Base-by-base conservation (phyloP, 2,329 filamentous ascomycete species). In the Penicillium nordicum region DNA sequence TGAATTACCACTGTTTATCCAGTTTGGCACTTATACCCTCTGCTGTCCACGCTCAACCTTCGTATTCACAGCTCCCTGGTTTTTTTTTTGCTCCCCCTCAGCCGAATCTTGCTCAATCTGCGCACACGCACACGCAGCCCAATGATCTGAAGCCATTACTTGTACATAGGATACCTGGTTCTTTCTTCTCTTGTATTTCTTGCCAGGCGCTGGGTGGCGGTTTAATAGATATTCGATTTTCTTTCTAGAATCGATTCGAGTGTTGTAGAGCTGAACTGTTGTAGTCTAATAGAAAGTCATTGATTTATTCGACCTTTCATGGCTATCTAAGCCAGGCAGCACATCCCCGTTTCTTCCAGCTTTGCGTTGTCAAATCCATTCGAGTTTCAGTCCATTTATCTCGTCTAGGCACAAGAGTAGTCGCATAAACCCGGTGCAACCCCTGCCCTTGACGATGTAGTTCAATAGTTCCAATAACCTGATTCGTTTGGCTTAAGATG, bases 11-110 rank as follows among this genome's bases (percentile, higher is more conserved):
- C 18, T 18, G 29, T 53, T 42, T 43, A 44, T 50, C 41, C 46
- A 42, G 34, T 53, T 53, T 43, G 49, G 49, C 56, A 58, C 56
- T 56, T 63, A 63, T 63, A 63, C 62, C 60, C 59, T 59, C 37
- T 58, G 47, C 48, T 51, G 43, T 55, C 50, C 29, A 43, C 18
- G 34, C 40, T 52, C 42, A 37, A 41, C 18, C 34, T 44, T 54
- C 40, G 47, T 53, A 51, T 51, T 36, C 29, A 14, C 49, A 51
- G 30, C 38, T 40, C 36, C 44, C 46, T 52, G 48, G 41, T 48
- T 50, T 49, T 25, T 14, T n/a, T 21, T 18, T 44, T 4, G 47
- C 42, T 48, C 21, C 16, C 29, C 34, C 49, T 21, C 44, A 8
- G 12, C 25, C n/a, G 40, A 54, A 48, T 23, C 43, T 48, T 55